These are phyloP conservation scores for Acarospora socialis DNA, from an alignment of 2,329 filamentous ascomycete species.

Conservation along the genomic window DNA sequence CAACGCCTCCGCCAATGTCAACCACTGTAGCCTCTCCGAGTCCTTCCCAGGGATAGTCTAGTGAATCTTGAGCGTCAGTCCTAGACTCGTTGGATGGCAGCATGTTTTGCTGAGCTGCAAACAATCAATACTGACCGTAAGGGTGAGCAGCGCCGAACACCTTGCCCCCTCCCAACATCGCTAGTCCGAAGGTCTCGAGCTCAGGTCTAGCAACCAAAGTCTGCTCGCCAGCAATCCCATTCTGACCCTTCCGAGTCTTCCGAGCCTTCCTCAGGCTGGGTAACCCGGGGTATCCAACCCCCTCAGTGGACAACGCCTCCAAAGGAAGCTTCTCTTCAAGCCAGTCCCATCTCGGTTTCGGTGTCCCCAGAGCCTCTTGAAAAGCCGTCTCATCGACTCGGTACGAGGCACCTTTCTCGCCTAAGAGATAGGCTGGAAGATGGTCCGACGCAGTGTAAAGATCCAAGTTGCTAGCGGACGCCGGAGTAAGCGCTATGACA, in stretches of 20 bases:
- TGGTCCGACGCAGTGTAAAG: slow-evolving; percentile 22
- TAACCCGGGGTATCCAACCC: too few species aligned
- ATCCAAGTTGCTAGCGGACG: slow-evolving; percentile 19
- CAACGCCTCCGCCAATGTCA: slow-evolving; percentile 21
- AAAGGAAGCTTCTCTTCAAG: slow-evolving; percentile 18
- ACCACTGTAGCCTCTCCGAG: slow-evolving; percentile 16
- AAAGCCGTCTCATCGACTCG: slow-evolving; percentile 20
- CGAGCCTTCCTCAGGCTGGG: too few species aligned
- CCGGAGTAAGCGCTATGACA: background rate
- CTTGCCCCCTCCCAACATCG: slow-evolving; percentile 20
- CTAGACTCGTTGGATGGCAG: slow-evolving; percentile 1
- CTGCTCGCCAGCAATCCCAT: too few species aligned
- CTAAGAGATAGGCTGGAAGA: slow-evolving; percentile 18
- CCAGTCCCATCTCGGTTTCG: slow-evolving; percentile 24
- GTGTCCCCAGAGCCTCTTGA: slow-evolving; percentile 19
- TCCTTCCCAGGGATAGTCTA: slow-evolving; percentile 19
- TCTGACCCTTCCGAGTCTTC: too few species aligned
- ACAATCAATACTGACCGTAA: slow-evolving; percentile 14
- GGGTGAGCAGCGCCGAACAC: slow-evolving; percentile 18
- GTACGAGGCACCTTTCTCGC: slow-evolving; percentile 21
- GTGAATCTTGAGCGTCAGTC: background rate
- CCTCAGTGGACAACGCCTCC: background rate
- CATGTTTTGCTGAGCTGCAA: background rate
- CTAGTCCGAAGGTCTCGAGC: slow-evolving; percentile 16
- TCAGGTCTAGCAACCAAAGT: slow-evolving; percentile 18